These are phyloP conservation scores for Endocarpon pusillum DNA, from an alignment of 495 filamentous ascomycete species.

Conservation along the genomic window DNA sequence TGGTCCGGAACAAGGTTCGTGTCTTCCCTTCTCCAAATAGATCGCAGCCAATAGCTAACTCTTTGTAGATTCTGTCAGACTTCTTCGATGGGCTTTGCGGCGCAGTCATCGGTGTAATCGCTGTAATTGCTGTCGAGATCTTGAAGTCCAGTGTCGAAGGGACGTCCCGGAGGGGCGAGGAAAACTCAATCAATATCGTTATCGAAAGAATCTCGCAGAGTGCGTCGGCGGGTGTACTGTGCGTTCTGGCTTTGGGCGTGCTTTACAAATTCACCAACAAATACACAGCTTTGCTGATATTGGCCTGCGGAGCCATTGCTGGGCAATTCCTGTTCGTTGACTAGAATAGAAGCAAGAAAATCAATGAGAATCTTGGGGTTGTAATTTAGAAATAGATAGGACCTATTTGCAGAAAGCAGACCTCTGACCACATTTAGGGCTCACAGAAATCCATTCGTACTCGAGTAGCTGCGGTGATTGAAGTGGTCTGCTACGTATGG, in stretches of 20 bases:
- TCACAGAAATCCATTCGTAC: too few species aligned
- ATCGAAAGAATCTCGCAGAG: too few species aligned
- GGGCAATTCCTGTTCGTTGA: constrained; percentile 18
- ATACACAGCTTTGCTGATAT: constrained; percentile 11
- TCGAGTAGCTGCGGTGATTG: too few species aligned
- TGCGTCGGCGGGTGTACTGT: constrained; percentile 11
- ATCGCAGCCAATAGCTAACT: constrained; percentile 3
- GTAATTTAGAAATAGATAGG: too few species aligned
- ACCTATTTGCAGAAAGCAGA: too few species aligned
- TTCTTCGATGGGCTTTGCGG: constrained; percentile 22
- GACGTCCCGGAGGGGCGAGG: constrained; percentile 1
- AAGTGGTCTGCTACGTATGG: too few species aligned
- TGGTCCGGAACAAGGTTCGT: constrained; percentile 20
- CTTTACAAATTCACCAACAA: constrained; percentile 18
- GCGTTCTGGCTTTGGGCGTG: constrained; percentile 11
- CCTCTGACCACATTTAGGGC: too few species aligned
- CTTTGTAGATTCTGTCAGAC: constrained; percentile 12
- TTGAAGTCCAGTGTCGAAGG: constrained; percentile 11
- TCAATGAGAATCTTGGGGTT: too few species aligned
- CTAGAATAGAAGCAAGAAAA: too few species aligned
- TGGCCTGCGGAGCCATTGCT: constrained; percentile 11
- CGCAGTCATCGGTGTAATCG: constrained; percentile 22
- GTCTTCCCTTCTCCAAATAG: constrained; percentile 1
- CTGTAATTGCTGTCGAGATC: constrained; percentile 15
- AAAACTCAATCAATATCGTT: too few species aligned